These are phyloP conservation scores for Cryptococcus sp. DNA, from an alignment of 1,284 basidiomycete genomes.

Conservation along the genomic window DNA sequence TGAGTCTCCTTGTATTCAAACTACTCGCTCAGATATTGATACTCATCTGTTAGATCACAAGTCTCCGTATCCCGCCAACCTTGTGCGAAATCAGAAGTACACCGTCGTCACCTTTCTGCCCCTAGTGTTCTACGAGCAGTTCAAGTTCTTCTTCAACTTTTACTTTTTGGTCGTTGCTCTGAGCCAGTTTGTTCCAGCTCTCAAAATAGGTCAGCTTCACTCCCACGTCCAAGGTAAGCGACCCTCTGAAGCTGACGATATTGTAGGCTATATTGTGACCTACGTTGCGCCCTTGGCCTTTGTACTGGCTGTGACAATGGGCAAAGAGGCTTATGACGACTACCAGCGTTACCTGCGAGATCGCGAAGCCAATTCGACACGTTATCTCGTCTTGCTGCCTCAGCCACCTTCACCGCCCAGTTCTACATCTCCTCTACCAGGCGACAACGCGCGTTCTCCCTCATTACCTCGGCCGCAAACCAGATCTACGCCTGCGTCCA, in stretches of 20 bases:
- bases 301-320: conserved; percentile 92
- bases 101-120: conserved; percentile 92
- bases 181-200: conserved; percentile 91
- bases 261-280: conserved; percentile 85
- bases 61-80: conserved; percentile 64
- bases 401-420: conserved; percentile 51
- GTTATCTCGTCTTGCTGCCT: conserved; percentile 78
- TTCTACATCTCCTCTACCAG: conserved; percentile 42
- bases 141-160: conserved; percentile 99
- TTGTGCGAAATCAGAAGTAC: conserved; percentile 97
- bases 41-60: conserved; percentile 20
- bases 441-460: conserved; percentile 17
- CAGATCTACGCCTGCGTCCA: conserved; percentile 80
- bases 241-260: conserved; percentile 2
- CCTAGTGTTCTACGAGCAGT: conserved; percentile 97
- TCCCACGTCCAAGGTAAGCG: not conserved
- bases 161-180: conserved; percentile 97
- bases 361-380: conserved; percentile 89
- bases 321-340: conserved; percentile 98
- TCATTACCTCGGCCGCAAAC: conserved; percentile 38
- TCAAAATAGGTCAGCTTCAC: conserved; percentile 88
- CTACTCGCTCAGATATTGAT: not conserved
- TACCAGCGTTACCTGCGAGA: conserved; percentile 91
- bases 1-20: not conserved
- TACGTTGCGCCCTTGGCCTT: conserved; percentile 96